Percentiles rank a stretch among this genome's conserved stretches.
These are phyloP conservation scores for Trametes maxima DNA, from an alignment of 768 basidiomycete species.

Conservation along the genomic window DNA sequence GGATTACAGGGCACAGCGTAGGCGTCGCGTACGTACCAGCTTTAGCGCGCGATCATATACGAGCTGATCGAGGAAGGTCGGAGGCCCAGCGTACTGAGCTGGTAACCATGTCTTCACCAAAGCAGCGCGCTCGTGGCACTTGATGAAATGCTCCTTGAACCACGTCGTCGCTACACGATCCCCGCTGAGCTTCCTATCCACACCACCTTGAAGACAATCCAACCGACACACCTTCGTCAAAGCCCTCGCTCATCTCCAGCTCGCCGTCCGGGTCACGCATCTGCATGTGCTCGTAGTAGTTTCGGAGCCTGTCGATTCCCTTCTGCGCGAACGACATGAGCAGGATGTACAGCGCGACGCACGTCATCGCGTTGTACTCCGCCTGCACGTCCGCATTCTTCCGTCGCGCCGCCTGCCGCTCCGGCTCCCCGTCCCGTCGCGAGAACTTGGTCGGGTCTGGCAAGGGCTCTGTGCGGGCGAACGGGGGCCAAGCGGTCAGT, in stretches of 20 bases:
- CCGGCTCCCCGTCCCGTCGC: slow-evolving; percentile 70
- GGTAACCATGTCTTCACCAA: slow-evolving; percentile 88
- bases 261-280: slow-evolving; percentile 78
- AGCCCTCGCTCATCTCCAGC: slow-evolving; percentile 76
- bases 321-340: slow-evolving; percentile 91
- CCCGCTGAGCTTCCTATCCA: not conserved
- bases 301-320: slow-evolving; percentile 82
- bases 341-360: slow-evolving; percentile 87
- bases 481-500: not conserved
- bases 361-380: slow-evolving; percentile 82
- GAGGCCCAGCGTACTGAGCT: slow-evolving; percentile 78
- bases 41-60: slow-evolving; percentile 91
- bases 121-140: slow-evolving; percentile 90
- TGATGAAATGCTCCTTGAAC: slow-evolving; percentile 94
- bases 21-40: slow-evolving; percentile 55
- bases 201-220: not conserved
- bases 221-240: slow-evolving; percentile 64
- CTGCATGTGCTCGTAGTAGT: slow-evolving; percentile 80
- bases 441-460: slow-evolving; percentile 78
- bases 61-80: slow-evolving; percentile 85
- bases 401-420: slow-evolving; percentile 66
- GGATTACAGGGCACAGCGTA: not conserved
- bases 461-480: slow-evolving; percentile 60
- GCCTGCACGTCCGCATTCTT: slow-evolving; percentile 78
- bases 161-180: slow-evolving; percentile 65